Evolutionary conservation across 352 stramenopile species (phyloP).

Genomic region (Phytophthora sp.): DNA sequence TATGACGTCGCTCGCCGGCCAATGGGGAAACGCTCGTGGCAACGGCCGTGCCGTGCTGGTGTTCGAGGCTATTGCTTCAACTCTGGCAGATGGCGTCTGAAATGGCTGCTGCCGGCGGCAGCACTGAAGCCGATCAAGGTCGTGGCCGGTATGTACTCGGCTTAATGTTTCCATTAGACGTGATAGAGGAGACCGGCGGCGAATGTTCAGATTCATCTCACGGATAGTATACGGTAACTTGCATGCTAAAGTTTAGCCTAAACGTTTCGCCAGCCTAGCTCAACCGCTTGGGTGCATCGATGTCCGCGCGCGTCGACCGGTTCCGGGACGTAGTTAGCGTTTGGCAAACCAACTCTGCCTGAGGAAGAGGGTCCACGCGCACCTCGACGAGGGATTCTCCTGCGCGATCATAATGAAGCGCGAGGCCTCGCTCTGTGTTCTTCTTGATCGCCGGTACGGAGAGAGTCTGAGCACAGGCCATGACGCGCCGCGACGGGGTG

Average conservation of each 20-base stretch:
- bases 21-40: background rate
- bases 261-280: too few relatives aligned
- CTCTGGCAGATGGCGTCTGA: slow-evolving; percentile 18
- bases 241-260: too few relatives aligned
- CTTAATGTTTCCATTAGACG: background rate
- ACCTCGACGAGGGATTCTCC: slow-evolving; percentile 6
- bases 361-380: slow-evolving; percentile 2
- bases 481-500: slow-evolving; percentile 51
- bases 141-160: too few relatives aligned
- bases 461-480: slow-evolving; percentile 24
- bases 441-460: slow-evolving; percentile 13
- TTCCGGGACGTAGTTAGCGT: background rate
- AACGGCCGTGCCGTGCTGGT: slow-evolving; percentile 22
- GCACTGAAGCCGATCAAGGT: background rate
- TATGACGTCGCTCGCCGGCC: slow-evolving; percentile 11
- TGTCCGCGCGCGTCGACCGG: slow-evolving; percentile 13
- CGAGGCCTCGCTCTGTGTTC: background rate
- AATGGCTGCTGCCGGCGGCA: background rate
- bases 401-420: too few relatives aligned
- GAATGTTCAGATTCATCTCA: slow-evolving; percentile 9
- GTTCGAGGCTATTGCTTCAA: slow-evolving; percentile 25
- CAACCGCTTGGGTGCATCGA: too few relatives aligned
- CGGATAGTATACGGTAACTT: too few relatives aligned
- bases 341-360: background rate
- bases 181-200: background rate